phyloP scores from a whole-genome alignment of 2,329 filamentous ascomycete genomes.

The Colletotrichum phormii region DNA sequence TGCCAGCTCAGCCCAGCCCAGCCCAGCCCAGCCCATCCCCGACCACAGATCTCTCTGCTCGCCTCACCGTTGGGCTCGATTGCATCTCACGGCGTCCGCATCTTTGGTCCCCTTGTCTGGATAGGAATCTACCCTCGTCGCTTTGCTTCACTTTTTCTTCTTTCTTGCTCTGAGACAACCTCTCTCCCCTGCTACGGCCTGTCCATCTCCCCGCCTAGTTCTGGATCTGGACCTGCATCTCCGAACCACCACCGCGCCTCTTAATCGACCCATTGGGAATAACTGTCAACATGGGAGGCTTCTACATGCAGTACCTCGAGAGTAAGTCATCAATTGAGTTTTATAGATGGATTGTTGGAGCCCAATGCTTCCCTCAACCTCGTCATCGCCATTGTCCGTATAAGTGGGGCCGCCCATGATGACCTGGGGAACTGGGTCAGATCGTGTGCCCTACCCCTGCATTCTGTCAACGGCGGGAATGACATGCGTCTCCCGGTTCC shows the following conservation, averaged over 20 bases:
- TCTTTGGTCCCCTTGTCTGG: slow-evolving; percentile 46
- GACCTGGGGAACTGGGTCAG: slow-evolving; percentile 31
- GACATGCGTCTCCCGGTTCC: slow-evolving; percentile 37
- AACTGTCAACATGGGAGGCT: slow-evolving; percentile 67
- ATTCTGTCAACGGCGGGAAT: slow-evolving; percentile 44
- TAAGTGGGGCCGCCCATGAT: slow-evolving; percentile 32
- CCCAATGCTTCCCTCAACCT: slow-evolving; percentile 36
- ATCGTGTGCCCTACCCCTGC: slow-evolving; percentile 43
- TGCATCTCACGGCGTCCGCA: slow-evolving; percentile 58
- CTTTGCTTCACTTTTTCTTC: slow-evolving; percentile 32
- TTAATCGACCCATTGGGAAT: slow-evolving; percentile 41
- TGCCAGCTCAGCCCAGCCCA: slow-evolving; percentile 26
- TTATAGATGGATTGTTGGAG: slow-evolving; percentile 19
- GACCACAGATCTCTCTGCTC: slow-evolving; percentile 47
- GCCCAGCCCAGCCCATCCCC: slow-evolving; percentile 38
- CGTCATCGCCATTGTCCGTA: slow-evolving; percentile 25
- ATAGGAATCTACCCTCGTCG: slow-evolving; percentile 42
- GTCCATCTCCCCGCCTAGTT: background rate
- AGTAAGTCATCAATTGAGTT: slow-evolving; percentile 67
- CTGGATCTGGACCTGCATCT: slow-evolving; percentile 19
- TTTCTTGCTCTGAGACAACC: slow-evolving; percentile 27
- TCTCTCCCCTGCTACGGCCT: slow-evolving; percentile 16
- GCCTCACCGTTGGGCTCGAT: slow-evolving; percentile 65
- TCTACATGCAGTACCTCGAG: slow-evolving; percentile 79
- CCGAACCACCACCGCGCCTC: slow-evolving; percentile 2